Evolutionary conservation across 768 basidiomycete species (phyloP).

Genomic region (Kwoniella botswanensis): DNA sequence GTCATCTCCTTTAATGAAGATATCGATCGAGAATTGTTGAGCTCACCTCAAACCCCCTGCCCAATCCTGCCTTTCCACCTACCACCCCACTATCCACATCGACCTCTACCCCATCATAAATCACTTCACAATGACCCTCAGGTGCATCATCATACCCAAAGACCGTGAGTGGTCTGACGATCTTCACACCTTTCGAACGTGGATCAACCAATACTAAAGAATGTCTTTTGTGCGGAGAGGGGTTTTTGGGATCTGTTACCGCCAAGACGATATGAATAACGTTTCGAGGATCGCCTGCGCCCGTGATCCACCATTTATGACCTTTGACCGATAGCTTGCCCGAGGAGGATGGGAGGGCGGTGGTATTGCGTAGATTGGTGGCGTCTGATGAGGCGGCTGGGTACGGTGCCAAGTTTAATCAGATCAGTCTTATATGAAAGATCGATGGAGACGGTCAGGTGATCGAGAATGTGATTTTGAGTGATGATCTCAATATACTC

Average conservation of each 20-base stretch:
- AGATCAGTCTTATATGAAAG: too few species aligned
- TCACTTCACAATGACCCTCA: constrained; percentile 94
- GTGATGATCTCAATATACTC: constrained; percentile 34
- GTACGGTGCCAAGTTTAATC: neutral
- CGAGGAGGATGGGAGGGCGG: constrained; percentile 80
- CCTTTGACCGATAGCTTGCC: constrained; percentile 87
- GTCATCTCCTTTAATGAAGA: too few species aligned
- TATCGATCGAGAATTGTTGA: too few species aligned
- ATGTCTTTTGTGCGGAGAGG: constrained; percentile 78
- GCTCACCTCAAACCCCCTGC: constrained; percentile 81
- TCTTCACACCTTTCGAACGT: constrained; percentile 79
- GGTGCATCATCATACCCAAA: constrained; percentile 95
- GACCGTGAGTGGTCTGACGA: constrained; percentile 90
- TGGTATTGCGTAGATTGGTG: constrained; percentile 77
- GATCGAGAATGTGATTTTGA: too few species aligned
- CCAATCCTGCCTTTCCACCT: constrained; percentile 73
- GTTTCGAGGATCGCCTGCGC: constrained; percentile 90
- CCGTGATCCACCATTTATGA: constrained; percentile 97
- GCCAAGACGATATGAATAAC: constrained; percentile 89
- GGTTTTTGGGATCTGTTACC: constrained; percentile 78
- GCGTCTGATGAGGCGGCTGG: constrained; percentile 90
- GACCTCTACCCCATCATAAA: constrained; percentile 91
- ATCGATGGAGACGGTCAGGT: too few species aligned
- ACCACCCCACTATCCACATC: constrained; percentile 76
- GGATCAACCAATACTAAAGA: constrained; percentile 94